Base-by-base conservation (phyloP, 371 early-diverging fungal species). In the Apophysomyces trapeziformis region DNA sequence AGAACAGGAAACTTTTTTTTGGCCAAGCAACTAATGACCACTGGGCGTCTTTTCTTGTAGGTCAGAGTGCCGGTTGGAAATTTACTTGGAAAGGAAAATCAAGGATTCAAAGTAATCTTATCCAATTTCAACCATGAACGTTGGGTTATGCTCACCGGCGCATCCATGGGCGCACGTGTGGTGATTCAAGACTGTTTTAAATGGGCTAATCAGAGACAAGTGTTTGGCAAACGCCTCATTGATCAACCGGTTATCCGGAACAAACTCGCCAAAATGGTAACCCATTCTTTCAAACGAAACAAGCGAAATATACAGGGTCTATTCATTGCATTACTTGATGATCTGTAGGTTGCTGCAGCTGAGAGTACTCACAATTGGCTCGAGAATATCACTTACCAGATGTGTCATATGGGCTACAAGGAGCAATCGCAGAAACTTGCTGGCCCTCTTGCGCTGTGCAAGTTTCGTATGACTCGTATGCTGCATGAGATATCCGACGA, bases 161-260 rank as follows among this genome's bases (percentile, higher is more conserved):
- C 68, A 16, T 56, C 63, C 39, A 66, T 68, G 64, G 61, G 38
- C n/a, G 66, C 65, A n/a, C 68, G 77, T 44, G 14, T 59, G 35
- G 69, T 63, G 18, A 59, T 71, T 43, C 76, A 78, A 46, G 79
- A 75, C 37, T 73, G 73, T 26, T 73, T 78, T 68, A 78, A 78
- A 62, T 78, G 79, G 79, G 71, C 71, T 13, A 68, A 69, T 21
- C 76, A 76, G 78, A 88, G 94, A 56, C 86, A 87, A 79, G 92
- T 93, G 14, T 94, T 94, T 78, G 91, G 91, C 61, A 90, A 90
- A 80, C 85, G 84, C 67, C 82, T 94, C 32, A 83, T 88, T 26
- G 83, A 87, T 44, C 89, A 88, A 67, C 83, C 84, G 14, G 89
- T 88, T n/a, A 84, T 88, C 65, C 86, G 89, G 36, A 80, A 85